Conservation (phyloP, 1,139 yeast genomes). For the Geotrichum reessii region DNA sequence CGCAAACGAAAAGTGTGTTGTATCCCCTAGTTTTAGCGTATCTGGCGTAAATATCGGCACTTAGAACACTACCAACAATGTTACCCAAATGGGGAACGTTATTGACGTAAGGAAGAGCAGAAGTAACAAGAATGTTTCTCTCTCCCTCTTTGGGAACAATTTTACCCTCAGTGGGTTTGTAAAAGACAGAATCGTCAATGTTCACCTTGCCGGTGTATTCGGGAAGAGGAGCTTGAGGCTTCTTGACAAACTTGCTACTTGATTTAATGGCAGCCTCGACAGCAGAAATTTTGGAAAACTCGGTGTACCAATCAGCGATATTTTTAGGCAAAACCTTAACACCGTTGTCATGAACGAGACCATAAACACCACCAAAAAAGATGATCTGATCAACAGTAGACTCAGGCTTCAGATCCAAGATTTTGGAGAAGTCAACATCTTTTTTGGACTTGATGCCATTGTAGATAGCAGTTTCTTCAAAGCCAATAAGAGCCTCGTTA, state of each 20-base stretch:
- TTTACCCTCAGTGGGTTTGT: conserved; percentile 28
- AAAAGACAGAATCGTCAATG: conserved; percentile 31
- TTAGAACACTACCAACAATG: conserved; percentile 87
- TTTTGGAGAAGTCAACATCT: conserved; percentile 7
- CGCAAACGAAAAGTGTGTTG: conserved; percentile 82
- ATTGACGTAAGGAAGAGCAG: conserved; percentile 95
- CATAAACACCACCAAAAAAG: conserved; percentile 18
- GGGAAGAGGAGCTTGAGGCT: conserved; percentile 33
- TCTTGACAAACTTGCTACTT: conserved; percentile 9
- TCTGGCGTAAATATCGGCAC: conserved; percentile 92
- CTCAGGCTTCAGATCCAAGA: conserved; percentile 24
- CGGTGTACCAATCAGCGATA: conserved; percentile 14
- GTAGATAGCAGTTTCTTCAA: conserved; percentile 23
- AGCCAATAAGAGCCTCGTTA: conserved; percentile 24
- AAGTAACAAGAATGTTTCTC: conserved; percentile 80
- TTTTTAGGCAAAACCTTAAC: conserved; percentile 12
- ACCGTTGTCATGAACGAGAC: conserved; percentile 17
- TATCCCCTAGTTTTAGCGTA: conserved; percentile 84
- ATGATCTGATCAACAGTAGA: conserved; percentile 24
- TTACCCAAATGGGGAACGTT: conserved; percentile 98
- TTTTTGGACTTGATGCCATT: conserved; percentile 16
- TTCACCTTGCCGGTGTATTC: conserved; percentile 54
- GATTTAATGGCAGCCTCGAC: conserved; percentile 22
- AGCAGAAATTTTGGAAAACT: conserved; percentile 20
- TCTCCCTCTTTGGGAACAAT: conserved; percentile 57